These are phyloP conservation scores for Phaeotremella skinneri DNA, from an alignment of 768 basidiomycete species.

Conservation along the genomic window DNA sequence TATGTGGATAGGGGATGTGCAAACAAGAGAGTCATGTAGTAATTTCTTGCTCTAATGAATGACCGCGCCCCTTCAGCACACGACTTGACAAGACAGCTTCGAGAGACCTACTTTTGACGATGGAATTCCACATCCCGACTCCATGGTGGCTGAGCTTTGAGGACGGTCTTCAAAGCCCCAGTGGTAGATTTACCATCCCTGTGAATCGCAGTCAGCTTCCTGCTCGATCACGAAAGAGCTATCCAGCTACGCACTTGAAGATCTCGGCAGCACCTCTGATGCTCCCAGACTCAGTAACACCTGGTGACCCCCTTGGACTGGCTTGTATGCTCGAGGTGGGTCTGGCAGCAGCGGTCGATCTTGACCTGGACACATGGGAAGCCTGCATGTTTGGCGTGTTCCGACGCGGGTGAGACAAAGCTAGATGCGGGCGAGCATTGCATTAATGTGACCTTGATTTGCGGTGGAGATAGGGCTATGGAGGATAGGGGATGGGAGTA, in stretches of 20 bases:
- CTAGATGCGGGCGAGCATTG: too few species aligned
- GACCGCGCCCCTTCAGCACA: slow-evolving; percentile 8
- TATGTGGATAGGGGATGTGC: slow-evolving; percentile 35
- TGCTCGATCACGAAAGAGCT: background rate
- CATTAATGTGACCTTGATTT: too few species aligned
- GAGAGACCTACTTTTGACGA: slow-evolving; percentile 70
- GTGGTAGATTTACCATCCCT: slow-evolving; percentile 79
- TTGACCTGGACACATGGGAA: too few species aligned
- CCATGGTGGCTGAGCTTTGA: slow-evolving; percentile 70
- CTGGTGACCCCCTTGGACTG: too few species aligned
- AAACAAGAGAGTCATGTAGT: slow-evolving; percentile 34
- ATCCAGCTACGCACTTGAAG: background rate
- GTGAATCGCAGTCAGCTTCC: slow-evolving; percentile 2
- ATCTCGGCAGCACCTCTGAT: slow-evolving; percentile 8
- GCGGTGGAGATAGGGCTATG: too few species aligned
- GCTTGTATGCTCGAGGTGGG: too few species aligned
- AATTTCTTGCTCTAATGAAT: slow-evolving; percentile 27
- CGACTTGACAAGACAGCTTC: background rate
- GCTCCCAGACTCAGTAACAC: too few species aligned
- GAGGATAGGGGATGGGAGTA: too few species aligned
- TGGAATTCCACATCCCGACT: slow-evolving; percentile 81
- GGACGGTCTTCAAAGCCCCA: slow-evolving; percentile 66
- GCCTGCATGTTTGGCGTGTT: too few species aligned
- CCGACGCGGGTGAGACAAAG: too few species aligned
- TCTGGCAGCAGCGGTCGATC: too few species aligned